phyloP scores from a whole-genome alignment of 2,329 filamentous ascomycete species.

The Clathrospora elynae region DNA sequence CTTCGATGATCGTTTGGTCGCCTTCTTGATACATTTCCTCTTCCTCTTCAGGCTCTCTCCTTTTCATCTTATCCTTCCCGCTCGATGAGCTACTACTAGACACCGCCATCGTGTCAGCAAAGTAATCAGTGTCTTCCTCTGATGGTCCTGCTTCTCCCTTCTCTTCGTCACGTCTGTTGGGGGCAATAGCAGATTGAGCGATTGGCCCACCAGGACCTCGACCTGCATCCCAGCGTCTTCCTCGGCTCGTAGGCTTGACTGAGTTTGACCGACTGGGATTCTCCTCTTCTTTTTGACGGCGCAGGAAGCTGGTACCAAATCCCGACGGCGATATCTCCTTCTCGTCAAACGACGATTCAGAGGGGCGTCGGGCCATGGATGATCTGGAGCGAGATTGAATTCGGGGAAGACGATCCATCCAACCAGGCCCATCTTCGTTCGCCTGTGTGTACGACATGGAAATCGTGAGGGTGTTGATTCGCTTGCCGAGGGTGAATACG shows the following conservation, averaged over 20 bases:
- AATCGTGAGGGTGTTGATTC: constrained; percentile 93
- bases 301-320: constrained; percentile 77
- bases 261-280: constrained; percentile 62
- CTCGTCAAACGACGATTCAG: constrained; percentile 63
- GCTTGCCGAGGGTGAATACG: constrained; percentile 96
- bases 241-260: constrained; percentile 59
- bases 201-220: constrained; percentile 82
- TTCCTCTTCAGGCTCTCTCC: constrained; percentile 51
- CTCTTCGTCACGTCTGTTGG: constrained; percentile 52
- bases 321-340: constrained; percentile 66
- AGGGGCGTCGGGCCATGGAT: constrained; percentile 67
- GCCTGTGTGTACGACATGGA: constrained; percentile 96
- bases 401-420: constrained; percentile 91
- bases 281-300: constrained; percentile 79
- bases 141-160: constrained; percentile 41
- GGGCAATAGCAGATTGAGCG: constrained; percentile 85
- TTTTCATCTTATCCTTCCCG: constrained; percentile 42
- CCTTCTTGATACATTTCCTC: constrained; percentile 83
- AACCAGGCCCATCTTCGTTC: constrained; percentile 84
- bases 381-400: constrained; percentile 83
- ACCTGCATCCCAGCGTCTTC: constrained; percentile 72
- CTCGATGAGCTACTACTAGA: constrained; percentile 44
- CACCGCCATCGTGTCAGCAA: constrained; percentile 51
- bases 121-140: constrained; percentile 53
- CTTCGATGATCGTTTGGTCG: constrained; percentile 77